These are phyloP conservation scores for Naganishia randhawae DNA, from an alignment of 768 basidiomycete species.

Conservation along the genomic window DNA sequence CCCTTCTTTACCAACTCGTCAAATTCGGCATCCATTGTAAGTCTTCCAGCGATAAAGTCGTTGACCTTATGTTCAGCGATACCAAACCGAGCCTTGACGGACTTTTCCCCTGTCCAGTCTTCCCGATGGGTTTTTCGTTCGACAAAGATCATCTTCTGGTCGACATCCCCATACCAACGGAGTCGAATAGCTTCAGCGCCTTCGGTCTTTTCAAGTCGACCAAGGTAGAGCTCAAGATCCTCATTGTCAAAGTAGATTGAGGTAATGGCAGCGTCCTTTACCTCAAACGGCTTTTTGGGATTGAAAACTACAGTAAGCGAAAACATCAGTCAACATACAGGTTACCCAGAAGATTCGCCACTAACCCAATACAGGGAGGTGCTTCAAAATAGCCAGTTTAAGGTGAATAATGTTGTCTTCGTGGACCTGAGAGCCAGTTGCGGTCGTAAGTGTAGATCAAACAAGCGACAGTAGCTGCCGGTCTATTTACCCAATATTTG, in stretches of 20 bases:
- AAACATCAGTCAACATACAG: not conserved
- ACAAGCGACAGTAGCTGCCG: not conserved
- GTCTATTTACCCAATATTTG: conserved; percentile 87
- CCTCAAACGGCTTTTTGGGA: conserved; percentile 83
- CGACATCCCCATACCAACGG: conserved; percentile 92
- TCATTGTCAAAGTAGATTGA: conserved; percentile 97
- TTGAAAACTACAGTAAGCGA: conserved; percentile 69
- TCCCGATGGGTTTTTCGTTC: conserved; percentile 69
- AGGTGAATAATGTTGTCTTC: conserved; percentile 90
- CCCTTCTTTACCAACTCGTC: conserved; percentile 78
- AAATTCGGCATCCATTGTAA: conserved; percentile 90
- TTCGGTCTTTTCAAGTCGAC: conserved; percentile 95
- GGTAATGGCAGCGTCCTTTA: conserved; percentile 84
- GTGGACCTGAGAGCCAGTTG: conserved; percentile 59
- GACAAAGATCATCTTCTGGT: conserved; percentile 63
- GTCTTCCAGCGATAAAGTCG: conserved; percentile 79
- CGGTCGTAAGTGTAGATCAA: not conserved
- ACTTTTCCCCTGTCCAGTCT: conserved; percentile 99
- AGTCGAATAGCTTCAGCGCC: conserved; percentile 95
- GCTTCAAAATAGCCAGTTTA: conserved; percentile 84
- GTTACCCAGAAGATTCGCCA: conserved; percentile 1
- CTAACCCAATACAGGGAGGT: conserved; percentile 88
- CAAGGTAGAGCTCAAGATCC: conserved; percentile 90
- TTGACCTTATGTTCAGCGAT: conserved; percentile 92
- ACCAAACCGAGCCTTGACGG: conserved; percentile 92